Evolutionary conservation across 225 moss, liverwort and hornwort species (phyloP), one percentile per base, ranked within the genome.

Genomic region (Marchantia paleacea): DNA sequence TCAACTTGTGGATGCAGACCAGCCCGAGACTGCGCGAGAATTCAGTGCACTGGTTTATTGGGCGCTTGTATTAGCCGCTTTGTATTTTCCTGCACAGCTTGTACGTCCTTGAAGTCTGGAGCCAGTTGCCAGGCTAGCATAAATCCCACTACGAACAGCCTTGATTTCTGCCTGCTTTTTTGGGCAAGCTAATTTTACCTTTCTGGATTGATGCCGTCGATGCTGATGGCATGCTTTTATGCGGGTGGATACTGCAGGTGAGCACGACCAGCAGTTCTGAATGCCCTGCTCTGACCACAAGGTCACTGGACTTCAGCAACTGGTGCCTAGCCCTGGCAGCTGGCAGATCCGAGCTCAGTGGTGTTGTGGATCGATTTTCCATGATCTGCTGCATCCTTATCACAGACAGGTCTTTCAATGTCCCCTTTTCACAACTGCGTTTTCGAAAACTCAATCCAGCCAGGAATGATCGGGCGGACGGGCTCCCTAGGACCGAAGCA

Each of bases 21-120:
- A 69, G 31, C 64, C 26, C 26, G 64, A 28, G 8, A 7, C 39
- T 39, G 39, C 3, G 39, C 39, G 39, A 39, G 64, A 65, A 31
- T 7, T 69, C 15, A 69, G 11, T 69, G 68, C 68, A 69, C 68
- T 18, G 11, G 12, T 28, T 19, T 69, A 47, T 69, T 7, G 15
- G 15, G 16, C 13, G 30, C 13, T 10, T 1, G 30, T 26, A 3
- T 39, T 0, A 14, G 18, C 47, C 13, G 30, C 28, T 69, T 25
- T 28, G 69, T 31, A 69, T 31, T 12, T 28, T 18, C 39, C 16
- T 39, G 14, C 39, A 7, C 16, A 39, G 16, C 47, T 69, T 69
- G 69, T 31, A 12, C 71, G 47, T n/a, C 48, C 72, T 25, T 72
- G 72, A 72, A 22, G 24, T 72, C 52, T 72, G 72, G 72, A 52